These are phyloP conservation scores for Ambrosiella cleistominuta DNA, from an alignment of 2,329 filamentous ascomycete species.

Conservation along the genomic window DNA sequence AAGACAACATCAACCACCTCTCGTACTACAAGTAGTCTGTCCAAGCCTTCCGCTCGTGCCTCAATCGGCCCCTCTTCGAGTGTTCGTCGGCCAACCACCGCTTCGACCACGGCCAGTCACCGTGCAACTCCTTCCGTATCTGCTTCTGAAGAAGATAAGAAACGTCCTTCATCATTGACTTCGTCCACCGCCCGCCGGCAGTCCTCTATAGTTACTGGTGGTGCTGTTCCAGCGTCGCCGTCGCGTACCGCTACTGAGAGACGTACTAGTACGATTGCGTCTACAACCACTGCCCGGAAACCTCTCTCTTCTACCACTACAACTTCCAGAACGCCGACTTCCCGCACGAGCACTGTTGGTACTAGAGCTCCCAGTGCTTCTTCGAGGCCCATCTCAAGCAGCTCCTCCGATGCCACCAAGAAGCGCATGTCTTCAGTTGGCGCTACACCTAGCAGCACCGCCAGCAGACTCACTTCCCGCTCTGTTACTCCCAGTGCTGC, in stretches of 20 bases:
- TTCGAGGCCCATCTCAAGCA: conserved; percentile 20
- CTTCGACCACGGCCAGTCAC: conserved; percentile 26
- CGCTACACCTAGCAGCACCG: conserved; percentile 21
- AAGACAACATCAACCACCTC: conserved; percentile 18
- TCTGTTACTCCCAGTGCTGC: conserved; percentile 20
- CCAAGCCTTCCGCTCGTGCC: conserved; percentile 29
- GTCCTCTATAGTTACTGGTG: conserved; percentile 17
- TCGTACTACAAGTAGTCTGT: conserved; percentile 25
- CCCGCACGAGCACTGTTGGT: conserved; percentile 15
- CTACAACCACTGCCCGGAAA: conserved; percentile 18
- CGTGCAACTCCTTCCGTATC: conserved; percentile 30
- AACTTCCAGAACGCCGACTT: conserved; percentile 1
- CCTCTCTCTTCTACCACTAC: conserved; percentile 9
- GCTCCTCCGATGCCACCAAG: conserved; percentile 28
- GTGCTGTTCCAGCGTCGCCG: conserved; percentile 17
- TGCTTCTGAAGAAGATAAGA: conserved; percentile 34
- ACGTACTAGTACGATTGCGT: conserved; percentile 21
- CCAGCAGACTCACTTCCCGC: conserved; percentile 22
- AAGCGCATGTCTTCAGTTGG: conserved; percentile 39
- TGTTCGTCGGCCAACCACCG: conserved; percentile 18
- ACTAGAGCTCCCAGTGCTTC: conserved; percentile 19
- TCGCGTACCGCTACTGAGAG: conserved; percentile 19
- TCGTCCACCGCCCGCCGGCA: conserved; percentile 21
- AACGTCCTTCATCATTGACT: conserved; percentile 16
- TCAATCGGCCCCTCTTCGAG: conserved; percentile 20